Conservation (phyloP, 768 basidiomycete genomes). For the Rhodotorula diobovata region DNA sequence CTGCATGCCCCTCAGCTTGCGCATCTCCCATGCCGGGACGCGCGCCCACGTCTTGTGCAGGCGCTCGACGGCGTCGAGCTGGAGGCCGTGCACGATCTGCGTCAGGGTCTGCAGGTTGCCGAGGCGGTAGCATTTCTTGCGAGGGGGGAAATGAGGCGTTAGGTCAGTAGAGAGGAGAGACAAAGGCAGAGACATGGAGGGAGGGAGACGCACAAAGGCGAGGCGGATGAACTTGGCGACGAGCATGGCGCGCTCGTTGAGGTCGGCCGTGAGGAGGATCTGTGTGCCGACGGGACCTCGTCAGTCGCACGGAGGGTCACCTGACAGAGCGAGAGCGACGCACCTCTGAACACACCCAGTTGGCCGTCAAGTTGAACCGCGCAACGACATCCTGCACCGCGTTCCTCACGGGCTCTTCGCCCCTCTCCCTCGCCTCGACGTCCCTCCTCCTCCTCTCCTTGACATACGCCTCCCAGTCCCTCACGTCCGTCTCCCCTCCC, state of each 20-base stretch:
- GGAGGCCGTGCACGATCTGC: slow-evolving; percentile 72
- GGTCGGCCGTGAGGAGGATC: slow-evolving; percentile 64
- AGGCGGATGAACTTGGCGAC: slow-evolving; percentile 76
- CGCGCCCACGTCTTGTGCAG: slow-evolving; percentile 66
- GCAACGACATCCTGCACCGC: slow-evolving; percentile 56
- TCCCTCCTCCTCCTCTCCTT: slow-evolving; percentile 69
- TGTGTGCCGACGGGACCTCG: slow-evolving; percentile 58
- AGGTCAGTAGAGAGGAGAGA: background rate
- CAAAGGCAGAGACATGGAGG: background rate
- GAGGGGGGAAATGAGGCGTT: slow-evolving; percentile 2
- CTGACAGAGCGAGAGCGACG: background rate
- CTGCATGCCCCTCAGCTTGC: slow-evolving; percentile 68
- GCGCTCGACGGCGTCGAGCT: slow-evolving; percentile 62
- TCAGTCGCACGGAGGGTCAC: background rate
- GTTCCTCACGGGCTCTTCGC: slow-evolving; percentile 2
- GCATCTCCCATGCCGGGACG: slow-evolving; percentile 64
- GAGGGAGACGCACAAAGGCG: slow-evolving; percentile 63
- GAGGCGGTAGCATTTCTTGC: slow-evolving; percentile 73
- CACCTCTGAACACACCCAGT: slow-evolving; percentile 52
- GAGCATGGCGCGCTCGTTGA: slow-evolving; percentile 58
- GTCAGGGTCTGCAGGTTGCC: slow-evolving; percentile 74
- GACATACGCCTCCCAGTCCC: slow-evolving; percentile 79
- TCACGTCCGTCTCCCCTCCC: slow-evolving; percentile 52
- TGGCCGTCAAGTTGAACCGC: slow-evolving; percentile 76
- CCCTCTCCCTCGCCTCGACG: slow-evolving; percentile 29